phyloP scores from a whole-genome alignment of 177 flowering plant genomes.

The Vitis hybrid region DNA sequence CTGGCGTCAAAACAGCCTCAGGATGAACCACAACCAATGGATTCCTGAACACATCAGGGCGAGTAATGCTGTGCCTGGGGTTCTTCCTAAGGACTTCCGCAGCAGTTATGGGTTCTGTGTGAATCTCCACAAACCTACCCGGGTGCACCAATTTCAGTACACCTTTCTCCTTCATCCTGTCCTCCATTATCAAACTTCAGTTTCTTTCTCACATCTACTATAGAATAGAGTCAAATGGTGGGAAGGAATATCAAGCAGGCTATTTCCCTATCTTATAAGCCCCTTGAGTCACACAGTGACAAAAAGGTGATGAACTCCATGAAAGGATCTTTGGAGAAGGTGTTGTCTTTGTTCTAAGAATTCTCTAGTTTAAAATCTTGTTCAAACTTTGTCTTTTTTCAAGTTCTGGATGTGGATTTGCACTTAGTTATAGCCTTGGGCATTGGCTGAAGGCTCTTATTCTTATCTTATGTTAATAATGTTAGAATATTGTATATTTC shows the following conservation, averaged over 20 bases:
- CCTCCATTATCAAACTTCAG: conserved; percentile 20
- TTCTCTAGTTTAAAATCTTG: too few relatives aligned
- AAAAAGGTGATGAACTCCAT: too few relatives aligned
- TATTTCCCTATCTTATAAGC: neutral
- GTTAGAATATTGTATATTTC: too few relatives aligned
- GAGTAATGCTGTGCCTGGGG: conserved; percentile 60
- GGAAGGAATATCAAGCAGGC: neutral
- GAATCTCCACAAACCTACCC: conserved; percentile 49
- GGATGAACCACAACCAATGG: conserved; percentile 67
- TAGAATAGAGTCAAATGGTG: neutral
- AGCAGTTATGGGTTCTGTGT: conserved; percentile 43
- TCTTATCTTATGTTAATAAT: too few relatives aligned
- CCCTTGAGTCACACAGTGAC: too few relatives aligned
- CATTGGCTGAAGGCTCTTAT: too few relatives aligned
- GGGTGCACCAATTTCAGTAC: conserved; percentile 61
- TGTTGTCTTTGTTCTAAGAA: too few relatives aligned
- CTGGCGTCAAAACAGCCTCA: conserved; percentile 46
- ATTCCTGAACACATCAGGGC: conserved; percentile 59
- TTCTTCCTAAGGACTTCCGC: conserved; percentile 51
- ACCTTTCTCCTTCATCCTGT: conserved; percentile 18
- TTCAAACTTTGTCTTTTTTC: too few relatives aligned
- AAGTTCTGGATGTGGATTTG: too few relatives aligned
- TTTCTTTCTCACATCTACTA: neutral
- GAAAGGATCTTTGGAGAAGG: too few relatives aligned
- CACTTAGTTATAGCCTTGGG: too few relatives aligned